Evolutionary conservation across 2,329 filamentous ascomycete genomes (phyloP).

Genomic region (Scortechinia acanthostroma): DNA sequence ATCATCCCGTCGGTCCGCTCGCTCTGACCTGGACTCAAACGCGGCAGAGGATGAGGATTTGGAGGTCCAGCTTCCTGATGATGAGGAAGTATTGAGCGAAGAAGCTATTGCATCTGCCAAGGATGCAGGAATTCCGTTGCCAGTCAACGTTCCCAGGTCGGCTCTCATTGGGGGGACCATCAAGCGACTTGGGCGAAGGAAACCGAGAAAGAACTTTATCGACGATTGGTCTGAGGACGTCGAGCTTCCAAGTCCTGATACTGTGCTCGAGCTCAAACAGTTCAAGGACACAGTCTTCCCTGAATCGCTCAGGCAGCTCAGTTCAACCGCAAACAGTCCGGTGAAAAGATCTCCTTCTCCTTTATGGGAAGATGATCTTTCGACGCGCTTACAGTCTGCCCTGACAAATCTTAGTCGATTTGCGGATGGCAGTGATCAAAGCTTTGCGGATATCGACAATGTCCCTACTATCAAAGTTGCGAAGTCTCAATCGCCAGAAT

Average conservation of each 20-base stretch:
- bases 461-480: neutral
- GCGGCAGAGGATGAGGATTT: conserved; percentile 64
- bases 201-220: conserved; percentile 15
- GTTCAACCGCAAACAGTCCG: neutral
- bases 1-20: conserved; percentile 50
- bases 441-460: neutral
- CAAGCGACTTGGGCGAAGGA: conserved; percentile 45
- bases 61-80: conserved; percentile 34
- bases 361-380: neutral
- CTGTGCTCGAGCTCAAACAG: neutral
- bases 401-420: conserved; percentile 1
- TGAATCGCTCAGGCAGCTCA: neutral
- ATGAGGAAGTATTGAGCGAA: conserved; percentile 42
- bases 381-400: neutral
- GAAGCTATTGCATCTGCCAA: conserved; percentile 58
- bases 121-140: conserved; percentile 59
- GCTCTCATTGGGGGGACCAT: conserved; percentile 61
- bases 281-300: neutral
- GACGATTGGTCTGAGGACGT: conserved; percentile 42
- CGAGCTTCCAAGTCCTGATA: conserved; percentile 24
- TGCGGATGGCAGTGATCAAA: neutral
- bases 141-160: conserved; percentile 52
- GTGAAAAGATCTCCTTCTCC: neutral
- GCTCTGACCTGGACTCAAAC: conserved; percentile 46
- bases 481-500: neutral